These are phyloP conservation scores for Zea luxurians DNA, from an alignment of 176 grass and related monocot species.

Conservation along the genomic window DNA sequence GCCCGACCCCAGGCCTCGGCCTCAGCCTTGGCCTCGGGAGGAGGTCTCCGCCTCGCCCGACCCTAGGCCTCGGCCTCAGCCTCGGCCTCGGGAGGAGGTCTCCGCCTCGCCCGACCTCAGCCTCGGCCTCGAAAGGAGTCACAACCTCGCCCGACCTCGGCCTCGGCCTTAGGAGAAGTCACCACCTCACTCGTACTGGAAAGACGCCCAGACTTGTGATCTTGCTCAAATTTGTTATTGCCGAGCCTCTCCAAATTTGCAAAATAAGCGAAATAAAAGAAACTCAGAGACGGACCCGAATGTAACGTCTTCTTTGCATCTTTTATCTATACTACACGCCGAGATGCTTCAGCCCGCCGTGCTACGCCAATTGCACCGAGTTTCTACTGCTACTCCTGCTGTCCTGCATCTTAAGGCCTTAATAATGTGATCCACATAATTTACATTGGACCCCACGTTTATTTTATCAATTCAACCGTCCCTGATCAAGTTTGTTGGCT, in stretches of 20 bases:
- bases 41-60: too few relatives aligned
- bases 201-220: not conserved
- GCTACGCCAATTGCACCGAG: not conserved
- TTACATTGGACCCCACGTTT: slow-evolving; percentile 50
- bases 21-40: too few relatives aligned
- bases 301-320: too few relatives aligned
- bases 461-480: slow-evolving; percentile 47
- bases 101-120: too few relatives aligned
- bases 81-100: too few relatives aligned
- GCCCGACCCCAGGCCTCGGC: too few relatives aligned
- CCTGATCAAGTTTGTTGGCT: slow-evolving; percentile 76
- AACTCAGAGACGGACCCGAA: not conserved
- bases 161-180: too few relatives aligned
- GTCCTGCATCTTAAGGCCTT: not conserved
- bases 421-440: slow-evolving; percentile 73
- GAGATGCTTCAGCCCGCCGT: not conserved
- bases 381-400: not conserved
- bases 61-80: too few relatives aligned
- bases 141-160: too few relatives aligned
- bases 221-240: not conserved
- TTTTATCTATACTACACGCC: too few relatives aligned
- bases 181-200: too few relatives aligned
- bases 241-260: not conserved
- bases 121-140: too few relatives aligned
- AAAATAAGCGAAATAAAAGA: not conserved